Conservation (phyloP, 768 basidiomycete species). For the Hortiboletus flavorubellus region DNA sequence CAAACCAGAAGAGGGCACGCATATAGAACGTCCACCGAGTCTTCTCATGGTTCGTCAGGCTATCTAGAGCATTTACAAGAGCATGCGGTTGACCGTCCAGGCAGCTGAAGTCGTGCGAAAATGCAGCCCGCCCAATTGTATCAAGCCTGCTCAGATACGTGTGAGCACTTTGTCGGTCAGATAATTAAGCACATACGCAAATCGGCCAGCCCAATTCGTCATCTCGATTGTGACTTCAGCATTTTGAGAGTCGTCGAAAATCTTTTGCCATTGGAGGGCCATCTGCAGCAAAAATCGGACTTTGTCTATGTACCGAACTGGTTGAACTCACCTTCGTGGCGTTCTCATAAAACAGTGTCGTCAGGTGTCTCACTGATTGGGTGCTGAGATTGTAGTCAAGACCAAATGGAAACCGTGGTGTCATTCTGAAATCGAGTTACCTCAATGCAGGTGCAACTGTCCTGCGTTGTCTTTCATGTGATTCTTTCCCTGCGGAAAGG, state of each 20-base stretch:
- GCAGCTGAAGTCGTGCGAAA: conserved; percentile 59
- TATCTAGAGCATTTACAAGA: conserved; percentile 52
- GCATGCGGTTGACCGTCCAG: conserved; percentile 47
- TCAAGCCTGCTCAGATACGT: conserved; percentile 42
- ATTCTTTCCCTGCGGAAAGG: conserved; percentile 43
- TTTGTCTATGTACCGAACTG: not conserved
- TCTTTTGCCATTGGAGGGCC: conserved; percentile 47
- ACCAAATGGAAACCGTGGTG: not conserved
- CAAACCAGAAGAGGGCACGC: conserved; percentile 59
- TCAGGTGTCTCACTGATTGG: conserved; percentile 52
- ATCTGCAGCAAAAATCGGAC: conserved; percentile 28
- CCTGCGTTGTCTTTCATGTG: conserved; percentile 54
- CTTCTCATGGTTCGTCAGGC: conserved; percentile 59
- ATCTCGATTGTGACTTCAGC: conserved; percentile 49
- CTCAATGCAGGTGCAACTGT: conserved; percentile 55
- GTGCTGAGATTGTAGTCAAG: conserved; percentile 31
- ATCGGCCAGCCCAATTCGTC: conserved; percentile 57
- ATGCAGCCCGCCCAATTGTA: conserved; percentile 58
- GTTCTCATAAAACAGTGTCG: conserved; percentile 52
- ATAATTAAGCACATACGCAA: conserved; percentile 45
- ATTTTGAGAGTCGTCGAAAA: conserved; percentile 40
- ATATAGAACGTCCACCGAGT: conserved; percentile 58
- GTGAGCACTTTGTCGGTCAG: not conserved
- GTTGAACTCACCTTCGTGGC: conserved; percentile 36
- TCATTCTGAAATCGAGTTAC: conserved; percentile 28